Conservation (phyloP, 2,329 filamentous ascomycete genomes). For the Paramyrothecium sp. region DNA sequence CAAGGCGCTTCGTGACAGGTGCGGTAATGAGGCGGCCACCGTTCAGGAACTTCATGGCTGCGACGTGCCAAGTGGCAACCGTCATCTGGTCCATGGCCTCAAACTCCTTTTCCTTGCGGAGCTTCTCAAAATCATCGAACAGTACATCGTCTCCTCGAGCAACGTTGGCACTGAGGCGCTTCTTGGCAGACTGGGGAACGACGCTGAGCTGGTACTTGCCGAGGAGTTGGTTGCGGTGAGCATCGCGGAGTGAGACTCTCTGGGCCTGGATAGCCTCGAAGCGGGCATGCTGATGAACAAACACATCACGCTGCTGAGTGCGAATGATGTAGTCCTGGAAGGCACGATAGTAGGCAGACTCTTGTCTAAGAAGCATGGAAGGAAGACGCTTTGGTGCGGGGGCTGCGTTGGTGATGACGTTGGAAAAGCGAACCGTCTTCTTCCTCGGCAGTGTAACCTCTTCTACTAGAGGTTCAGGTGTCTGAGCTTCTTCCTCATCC, state of each 20-base stretch:
- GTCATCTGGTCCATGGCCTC: constrained; percentile 75
- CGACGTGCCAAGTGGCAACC: constrained; percentile 60
- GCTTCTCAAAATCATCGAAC: constrained; percentile 60
- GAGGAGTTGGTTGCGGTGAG: constrained; percentile 77
- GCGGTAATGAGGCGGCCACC: constrained; percentile 64
- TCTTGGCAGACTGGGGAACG: constrained; percentile 67
- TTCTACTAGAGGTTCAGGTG: constrained; percentile 21
- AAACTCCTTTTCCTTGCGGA: constrained; percentile 72
- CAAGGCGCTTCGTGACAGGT: constrained; percentile 62
- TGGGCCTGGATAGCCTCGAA: constrained; percentile 87
- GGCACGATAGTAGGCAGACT: constrained; percentile 84
- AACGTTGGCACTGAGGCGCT: constrained; percentile 69
- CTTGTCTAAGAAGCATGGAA: constrained; percentile 52
- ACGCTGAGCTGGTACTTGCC: constrained; percentile 81
- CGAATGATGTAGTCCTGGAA: constrained; percentile 74
- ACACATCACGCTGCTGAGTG: constrained; percentile 69
- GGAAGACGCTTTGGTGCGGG: constrained; percentile 48
- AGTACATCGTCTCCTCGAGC: constrained; percentile 68
- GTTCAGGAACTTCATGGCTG: constrained; percentile 59
- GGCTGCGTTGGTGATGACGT: constrained; percentile 43
- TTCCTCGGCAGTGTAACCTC: constrained; percentile 42
- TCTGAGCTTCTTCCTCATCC: constrained; percentile 27
- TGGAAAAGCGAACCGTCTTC: constrained; percentile 76
- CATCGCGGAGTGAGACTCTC: constrained; percentile 69
- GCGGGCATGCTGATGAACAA: constrained; percentile 79